Conservation (phyloP, 805 yeast species). For the Myxozyma melibiosi region DNA sequence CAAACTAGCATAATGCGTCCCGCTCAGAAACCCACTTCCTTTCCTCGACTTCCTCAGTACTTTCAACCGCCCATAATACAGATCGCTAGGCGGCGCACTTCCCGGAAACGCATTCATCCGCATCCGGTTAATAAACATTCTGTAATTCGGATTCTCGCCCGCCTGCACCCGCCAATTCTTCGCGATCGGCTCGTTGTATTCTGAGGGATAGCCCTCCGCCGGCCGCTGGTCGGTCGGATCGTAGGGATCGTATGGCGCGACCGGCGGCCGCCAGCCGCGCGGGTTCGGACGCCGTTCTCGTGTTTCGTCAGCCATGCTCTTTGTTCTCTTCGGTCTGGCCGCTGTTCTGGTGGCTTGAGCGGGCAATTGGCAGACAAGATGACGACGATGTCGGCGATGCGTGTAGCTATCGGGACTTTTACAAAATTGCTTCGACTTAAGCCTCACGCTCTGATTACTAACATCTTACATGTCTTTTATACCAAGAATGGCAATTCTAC, state of each 20-base stretch:
- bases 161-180: slow-evolving; percentile 28
- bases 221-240: slow-evolving; percentile 78
- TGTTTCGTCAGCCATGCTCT: not conserved
- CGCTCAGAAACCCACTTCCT: slow-evolving; percentile 57
- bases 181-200: slow-evolving; percentile 44
- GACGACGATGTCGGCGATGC: not conserved
- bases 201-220: slow-evolving; percentile 83
- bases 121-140: slow-evolving; percentile 62
- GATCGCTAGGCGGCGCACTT: slow-evolving; percentile 63
- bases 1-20: slow-evolving; percentile 28
- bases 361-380: too few relatives aligned
- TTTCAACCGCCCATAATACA: slow-evolving; percentile 79
- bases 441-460: too few relatives aligned
- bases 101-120: slow-evolving; percentile 73
- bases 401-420: too few relatives aligned
- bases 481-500: too few relatives aligned
- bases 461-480: too few relatives aligned
- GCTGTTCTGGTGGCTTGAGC: too few relatives aligned
- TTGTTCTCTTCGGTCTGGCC: not conserved
- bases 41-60: slow-evolving; percentile 60
- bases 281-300: slow-evolving; percentile 58
- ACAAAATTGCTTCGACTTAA: too few relatives aligned
- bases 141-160: slow-evolving; percentile 28
- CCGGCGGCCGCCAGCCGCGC: slow-evolving; percentile 77
- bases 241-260: slow-evolving; percentile 83